Percentiles rank a stretch among this genome's conserved stretches.
Conservation (phyloP, 179 eudicot genomes). For the Camellia oleifera region DNA sequence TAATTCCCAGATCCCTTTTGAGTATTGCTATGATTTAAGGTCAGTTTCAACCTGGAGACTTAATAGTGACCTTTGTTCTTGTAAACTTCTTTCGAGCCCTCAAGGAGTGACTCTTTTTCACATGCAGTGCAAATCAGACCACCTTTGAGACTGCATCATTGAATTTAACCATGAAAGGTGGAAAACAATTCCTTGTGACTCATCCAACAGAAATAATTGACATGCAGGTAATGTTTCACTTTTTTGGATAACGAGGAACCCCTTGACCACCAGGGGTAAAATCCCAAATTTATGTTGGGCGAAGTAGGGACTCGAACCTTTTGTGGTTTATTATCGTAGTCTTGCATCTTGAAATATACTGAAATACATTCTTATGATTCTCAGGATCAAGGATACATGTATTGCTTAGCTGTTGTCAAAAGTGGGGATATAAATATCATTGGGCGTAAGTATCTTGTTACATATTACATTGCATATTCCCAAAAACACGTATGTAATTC, state of each 20-base stretch:
- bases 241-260: too few relatives aligned
- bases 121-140: conserved; percentile 53
- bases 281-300: too few relatives aligned
- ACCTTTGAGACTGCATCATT: conserved; percentile 32
- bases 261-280: too few relatives aligned
- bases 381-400: conserved; percentile 46
- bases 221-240: conserved; percentile 31
- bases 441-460: conserved; percentile 67
- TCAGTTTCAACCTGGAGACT: neutral
- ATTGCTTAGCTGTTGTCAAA: conserved; percentile 71
- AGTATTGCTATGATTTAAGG: conserved; percentile 63
- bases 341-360: conserved; percentile 13
- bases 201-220: conserved; percentile 44
- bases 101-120: neutral
- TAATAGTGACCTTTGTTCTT: neutral
- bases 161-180: conserved; percentile 79
- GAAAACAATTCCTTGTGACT: conserved; percentile 43
- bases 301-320: neutral
- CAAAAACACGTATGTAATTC: neutral
- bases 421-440: conserved; percentile 63
- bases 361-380: conserved; percentile 17
- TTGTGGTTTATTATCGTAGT: neutral
- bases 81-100: neutral
- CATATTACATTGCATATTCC: neutral
- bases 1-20: conserved; percentile 50